Conservation (phyloP, 148 eudicot species). For the Fagopyrum esculentum region DNA sequence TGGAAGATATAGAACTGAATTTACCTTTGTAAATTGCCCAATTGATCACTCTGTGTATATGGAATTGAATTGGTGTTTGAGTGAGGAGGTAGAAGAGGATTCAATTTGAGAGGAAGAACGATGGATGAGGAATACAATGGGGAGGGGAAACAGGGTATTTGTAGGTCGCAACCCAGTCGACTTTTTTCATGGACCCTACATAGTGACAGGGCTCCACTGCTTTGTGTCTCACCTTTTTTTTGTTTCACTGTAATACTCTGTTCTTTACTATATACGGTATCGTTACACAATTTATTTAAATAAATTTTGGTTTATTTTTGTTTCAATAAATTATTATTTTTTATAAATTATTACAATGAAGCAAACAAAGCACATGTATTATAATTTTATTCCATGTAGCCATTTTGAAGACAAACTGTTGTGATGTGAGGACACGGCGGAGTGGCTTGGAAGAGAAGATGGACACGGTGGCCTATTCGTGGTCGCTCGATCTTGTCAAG, state of each 20-base stretch:
- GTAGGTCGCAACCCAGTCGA: background rate
- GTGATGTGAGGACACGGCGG: background rate
- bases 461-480: background rate
- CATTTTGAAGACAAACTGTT: background rate
- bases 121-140: constrained; percentile 2
- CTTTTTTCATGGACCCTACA: background rate
- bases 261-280: too few species aligned
- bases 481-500: background rate
- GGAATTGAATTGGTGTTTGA: background rate
- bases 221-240: too few species aligned
- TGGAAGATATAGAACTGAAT: background rate
- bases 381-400: background rate
- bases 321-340: too few species aligned
- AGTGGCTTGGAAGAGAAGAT: background rate
- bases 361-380: too few species aligned
- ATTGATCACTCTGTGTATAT: background rate
- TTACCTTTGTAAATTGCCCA: background rate
- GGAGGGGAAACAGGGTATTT: background rate
- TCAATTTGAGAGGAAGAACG: background rate
- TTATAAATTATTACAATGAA: too few species aligned
- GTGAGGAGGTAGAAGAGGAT: background rate
- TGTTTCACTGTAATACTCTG: background rate
- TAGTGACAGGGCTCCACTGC: background rate
- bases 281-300: too few species aligned
- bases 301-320: too few species aligned